Percentiles rank a stretch among this genome's conserved stretches.
These are phyloP conservation scores for Articulospora tetracladia DNA, from an alignment of 495 filamentous ascomycete genomes.

Conservation along the genomic window DNA sequence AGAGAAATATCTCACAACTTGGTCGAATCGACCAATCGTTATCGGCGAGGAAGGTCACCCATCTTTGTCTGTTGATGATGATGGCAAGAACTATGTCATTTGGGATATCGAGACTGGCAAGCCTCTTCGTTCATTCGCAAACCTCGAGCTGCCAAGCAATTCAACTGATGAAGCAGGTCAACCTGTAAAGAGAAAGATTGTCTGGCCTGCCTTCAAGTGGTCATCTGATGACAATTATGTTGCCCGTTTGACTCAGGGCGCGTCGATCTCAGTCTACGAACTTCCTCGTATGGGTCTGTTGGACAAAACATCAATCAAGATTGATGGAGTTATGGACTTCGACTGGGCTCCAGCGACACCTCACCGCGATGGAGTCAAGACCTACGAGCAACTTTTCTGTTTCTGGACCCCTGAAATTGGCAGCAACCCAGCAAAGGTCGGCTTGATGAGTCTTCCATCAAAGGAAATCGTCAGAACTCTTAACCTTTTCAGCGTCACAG, in stretches of 20 bases:
- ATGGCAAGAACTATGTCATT: conserved; percentile 98
- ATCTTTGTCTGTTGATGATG: conserved; percentile 79
- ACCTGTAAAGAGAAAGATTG: conserved; percentile 80
- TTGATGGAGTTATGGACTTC: conserved; percentile 95
- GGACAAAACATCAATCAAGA: conserved; percentile 84
- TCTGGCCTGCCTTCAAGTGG: conserved; percentile 99
- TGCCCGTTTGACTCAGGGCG: conserved; percentile 80
- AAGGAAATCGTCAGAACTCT: conserved; percentile 90
- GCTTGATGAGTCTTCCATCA: conserved; percentile 90
- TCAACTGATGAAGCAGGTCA: conserved; percentile 56
- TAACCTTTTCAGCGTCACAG: conserved; percentile 95
- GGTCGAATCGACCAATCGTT: conserved; percentile 87
- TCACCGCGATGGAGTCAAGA: conserved; percentile 74
- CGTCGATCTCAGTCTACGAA: conserved; percentile 93
- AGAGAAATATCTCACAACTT: conserved; percentile 92
- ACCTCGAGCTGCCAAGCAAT: conserved; percentile 67
- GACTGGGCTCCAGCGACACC: conserved; percentile 90
- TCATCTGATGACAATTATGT: conserved; percentile 96
- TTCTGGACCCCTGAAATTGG: conserved; percentile 99
- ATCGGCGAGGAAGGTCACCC: conserved; percentile 84
- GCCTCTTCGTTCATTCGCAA: conserved; percentile 86
- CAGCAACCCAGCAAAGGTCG: conserved; percentile 96
- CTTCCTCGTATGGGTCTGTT: conserved; percentile 87
- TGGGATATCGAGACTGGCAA: conserved; percentile 94
- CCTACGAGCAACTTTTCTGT: conserved; percentile 91